phyloP scores from a whole-genome alignment of 208 protist genomes.

The Leishmania tropica region DNA sequence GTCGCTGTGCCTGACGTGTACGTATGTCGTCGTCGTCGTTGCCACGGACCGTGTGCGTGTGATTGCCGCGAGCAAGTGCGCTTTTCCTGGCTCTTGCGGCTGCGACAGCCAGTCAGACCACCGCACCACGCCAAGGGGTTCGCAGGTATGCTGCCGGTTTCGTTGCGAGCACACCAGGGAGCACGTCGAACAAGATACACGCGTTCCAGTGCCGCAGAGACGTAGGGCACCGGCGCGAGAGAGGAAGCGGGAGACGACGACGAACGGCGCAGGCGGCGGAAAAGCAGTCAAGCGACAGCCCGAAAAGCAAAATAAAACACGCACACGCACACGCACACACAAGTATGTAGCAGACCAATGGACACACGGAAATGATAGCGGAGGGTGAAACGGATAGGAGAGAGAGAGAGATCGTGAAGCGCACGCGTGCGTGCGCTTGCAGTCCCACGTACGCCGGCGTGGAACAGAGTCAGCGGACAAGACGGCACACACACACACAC shows the following conservation, averaged over 20 bases:
- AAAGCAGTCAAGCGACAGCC: background rate
- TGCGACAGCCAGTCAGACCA: background rate
- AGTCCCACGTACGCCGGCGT: too few relatives aligned
- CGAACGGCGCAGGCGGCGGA: background rate
- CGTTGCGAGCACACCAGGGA: background rate
- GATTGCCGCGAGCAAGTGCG: background rate
- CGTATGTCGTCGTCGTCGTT: background rate
- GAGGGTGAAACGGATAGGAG: too few relatives aligned
- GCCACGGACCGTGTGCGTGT: background rate
- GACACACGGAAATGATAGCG: too few relatives aligned
- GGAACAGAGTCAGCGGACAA: background rate
- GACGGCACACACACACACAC: background rate
- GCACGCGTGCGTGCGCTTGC: too few relatives aligned
- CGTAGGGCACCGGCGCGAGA: too few relatives aligned
- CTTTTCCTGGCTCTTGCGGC: background rate
- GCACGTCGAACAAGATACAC: too few relatives aligned
- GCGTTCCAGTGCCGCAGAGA: too few relatives aligned
- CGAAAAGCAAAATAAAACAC: too few relatives aligned
- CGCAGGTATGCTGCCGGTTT: background rate
- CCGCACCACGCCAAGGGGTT: background rate
- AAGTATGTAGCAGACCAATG: too few relatives aligned
- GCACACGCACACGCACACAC: too few relatives aligned
- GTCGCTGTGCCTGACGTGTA: background rate
- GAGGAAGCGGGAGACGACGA: background rate
- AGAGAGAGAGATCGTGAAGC: too few relatives aligned